Evolutionary conservation across 768 basidiomycete species (phyloP).

Genomic region (Paxillus ammoniavirescens): DNA sequence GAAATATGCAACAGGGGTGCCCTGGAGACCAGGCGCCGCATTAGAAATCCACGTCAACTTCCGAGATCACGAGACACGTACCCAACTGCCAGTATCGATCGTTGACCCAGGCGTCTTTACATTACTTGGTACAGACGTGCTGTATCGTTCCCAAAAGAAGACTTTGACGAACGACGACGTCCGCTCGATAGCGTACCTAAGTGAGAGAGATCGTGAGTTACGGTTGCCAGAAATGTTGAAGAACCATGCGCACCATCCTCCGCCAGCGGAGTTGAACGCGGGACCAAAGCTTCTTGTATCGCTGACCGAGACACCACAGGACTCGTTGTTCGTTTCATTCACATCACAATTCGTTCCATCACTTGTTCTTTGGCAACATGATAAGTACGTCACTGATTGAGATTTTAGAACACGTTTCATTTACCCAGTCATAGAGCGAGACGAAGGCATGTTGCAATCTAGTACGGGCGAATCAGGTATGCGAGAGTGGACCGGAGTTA

Average conservation of each 20-base stretch:
- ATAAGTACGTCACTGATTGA: neutral
- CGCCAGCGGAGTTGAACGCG: constrained; percentile 33
- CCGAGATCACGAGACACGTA: neutral
- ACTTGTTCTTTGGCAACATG: constrained; percentile 13
- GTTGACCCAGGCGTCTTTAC: constrained; percentile 22
- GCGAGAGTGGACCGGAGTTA: neutral
- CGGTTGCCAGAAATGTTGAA: neutral
- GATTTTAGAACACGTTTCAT: neutral
- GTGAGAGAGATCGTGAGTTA: neutral
- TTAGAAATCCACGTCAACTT: neutral
- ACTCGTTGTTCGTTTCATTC: constrained; percentile 24
- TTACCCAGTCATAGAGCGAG: constrained; percentile 32
- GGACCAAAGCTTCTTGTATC: constrained; percentile 32
- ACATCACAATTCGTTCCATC: constrained; percentile 31
- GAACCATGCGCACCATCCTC: constrained; percentile 31
- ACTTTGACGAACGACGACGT: constrained; percentile 33
- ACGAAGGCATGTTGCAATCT: constrained; percentile 36
- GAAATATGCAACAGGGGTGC: constrained; percentile 60
- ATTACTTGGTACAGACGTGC: constrained; percentile 30
- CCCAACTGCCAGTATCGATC: constrained; percentile 25
- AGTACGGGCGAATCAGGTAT: neutral
- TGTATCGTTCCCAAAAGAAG: constrained; percentile 39
- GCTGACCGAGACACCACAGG: constrained; percentile 31
- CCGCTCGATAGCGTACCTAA: constrained; percentile 39
- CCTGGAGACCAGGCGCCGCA: constrained; percentile 32